Base-by-base conservation (phyloP, 192 early-diverging fungal genomes). In the Coemansia sp. region DNA sequence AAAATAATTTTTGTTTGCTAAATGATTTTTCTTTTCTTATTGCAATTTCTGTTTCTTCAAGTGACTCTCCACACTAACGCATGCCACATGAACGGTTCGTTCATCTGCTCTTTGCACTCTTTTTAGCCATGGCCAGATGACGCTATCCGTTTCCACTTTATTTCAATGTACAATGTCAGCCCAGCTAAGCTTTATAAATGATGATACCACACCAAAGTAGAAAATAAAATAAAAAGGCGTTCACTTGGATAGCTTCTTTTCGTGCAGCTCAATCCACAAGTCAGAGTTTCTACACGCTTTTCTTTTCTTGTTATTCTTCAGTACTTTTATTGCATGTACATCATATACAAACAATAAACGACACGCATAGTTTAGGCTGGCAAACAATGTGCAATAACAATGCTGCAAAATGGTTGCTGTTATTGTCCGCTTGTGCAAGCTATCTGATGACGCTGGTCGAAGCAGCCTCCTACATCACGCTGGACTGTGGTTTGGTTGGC, bases 401-500 rank as follows among this genome's bases (percentile, higher is more conserved):
- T 25, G 9, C 25, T 12, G 7, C 26, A 3, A 26, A 23, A 7
- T 26, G 4, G 39, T 21, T 51, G 25, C 25, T 51, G 48, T 16
- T 51, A 8, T 4, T 51, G 9, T 51, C 3, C 25, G 10, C 25
- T 3, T 51, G 48, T 26, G 25, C 48, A 7, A 12, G 10, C 13
- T 51, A 26, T 2, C 26, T 51, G 21, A 16, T 20, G 13, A 13
- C 8, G 13, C n/a, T 15, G 8, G 58, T 43, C 9, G 16, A 42
- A 10, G 34, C 58, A 42, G 13, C 58, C 37, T 42, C 10, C 58
- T 60, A 37, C 2, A 33, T 60, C 9, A 57, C 55, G 55, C 55
- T 57, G 55, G 55, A 57, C 16, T 57, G 55, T 34, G 30, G 34
- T 57, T 29, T 57, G 2, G 30, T 57, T 20, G 55, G 55, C 18